A percentile compares a stretch with the other conserved stretches of the same genome.
Conservation (phyloP, 306 rosid genomes). For the Abrus precatorius region DNA sequence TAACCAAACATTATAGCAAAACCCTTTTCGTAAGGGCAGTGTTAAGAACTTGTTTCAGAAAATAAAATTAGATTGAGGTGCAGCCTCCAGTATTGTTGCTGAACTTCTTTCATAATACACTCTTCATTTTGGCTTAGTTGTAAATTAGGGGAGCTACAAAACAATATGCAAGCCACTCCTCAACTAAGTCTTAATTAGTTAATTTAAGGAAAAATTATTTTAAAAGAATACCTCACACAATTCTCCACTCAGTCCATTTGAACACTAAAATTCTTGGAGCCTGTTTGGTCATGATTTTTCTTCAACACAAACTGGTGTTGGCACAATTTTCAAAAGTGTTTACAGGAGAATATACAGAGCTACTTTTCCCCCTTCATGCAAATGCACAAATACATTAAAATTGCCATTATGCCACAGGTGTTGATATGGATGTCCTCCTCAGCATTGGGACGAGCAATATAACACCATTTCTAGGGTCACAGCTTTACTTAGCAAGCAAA, state of each 20-base stretch:
- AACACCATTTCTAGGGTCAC: conserved; percentile 4
- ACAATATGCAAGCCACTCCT: neutral
- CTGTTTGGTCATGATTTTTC: neutral
- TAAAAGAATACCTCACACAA: conserved; percentile 1
- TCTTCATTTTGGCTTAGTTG: conserved; percentile 14
- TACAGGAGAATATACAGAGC: neutral
- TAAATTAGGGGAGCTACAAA: conserved; percentile 10
- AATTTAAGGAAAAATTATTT: conserved; percentile 9
- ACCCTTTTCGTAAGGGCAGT: neutral
- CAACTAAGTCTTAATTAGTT: conserved; percentile 29
- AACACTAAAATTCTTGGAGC: neutral
- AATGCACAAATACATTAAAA: neutral
- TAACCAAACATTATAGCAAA: conserved; percentile 15
- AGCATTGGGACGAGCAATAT: neutral
- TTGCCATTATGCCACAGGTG: neutral
- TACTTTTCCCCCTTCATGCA: neutral
- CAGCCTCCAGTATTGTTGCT: neutral
- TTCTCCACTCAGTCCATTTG: conserved; percentile 12
- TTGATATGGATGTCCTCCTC: neutral
- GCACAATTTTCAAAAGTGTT: neutral
- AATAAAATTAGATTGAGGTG: neutral
- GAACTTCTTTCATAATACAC: neutral
- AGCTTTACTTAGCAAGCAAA: neutral
- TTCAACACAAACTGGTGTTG: neutral
- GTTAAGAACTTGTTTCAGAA: neutral